Evolutionary conservation across 2,329 filamentous ascomycete genomes (phyloP).

Genomic region (Phialophora macrospora): DNA sequence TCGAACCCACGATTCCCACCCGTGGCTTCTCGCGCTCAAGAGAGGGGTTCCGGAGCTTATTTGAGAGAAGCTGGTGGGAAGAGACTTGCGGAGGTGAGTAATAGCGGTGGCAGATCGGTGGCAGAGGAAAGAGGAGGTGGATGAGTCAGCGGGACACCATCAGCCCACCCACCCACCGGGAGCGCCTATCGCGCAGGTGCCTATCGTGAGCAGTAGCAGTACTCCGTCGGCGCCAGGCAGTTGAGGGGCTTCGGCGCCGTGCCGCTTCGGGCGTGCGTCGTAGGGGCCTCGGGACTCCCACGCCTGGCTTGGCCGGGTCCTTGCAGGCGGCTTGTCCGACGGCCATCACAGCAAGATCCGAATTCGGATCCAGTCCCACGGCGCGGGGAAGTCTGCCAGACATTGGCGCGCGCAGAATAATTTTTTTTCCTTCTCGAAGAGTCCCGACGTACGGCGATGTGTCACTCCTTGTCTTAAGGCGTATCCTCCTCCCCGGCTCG

Average conservation of each 20-base stretch:
- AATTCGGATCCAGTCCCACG: not conserved
- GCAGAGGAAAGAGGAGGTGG: not conserved
- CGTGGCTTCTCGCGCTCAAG: not conserved
- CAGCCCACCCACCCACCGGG: no score
- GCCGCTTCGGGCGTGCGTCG: not conserved
- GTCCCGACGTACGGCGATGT: no score
- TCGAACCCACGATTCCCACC: not conserved
- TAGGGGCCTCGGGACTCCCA: not conserved
- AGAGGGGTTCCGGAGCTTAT: slow-evolving; percentile 6
- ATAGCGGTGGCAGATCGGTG: not conserved
- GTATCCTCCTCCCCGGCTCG: not conserved
- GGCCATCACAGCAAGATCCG: not conserved
- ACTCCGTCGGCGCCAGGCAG: no score
- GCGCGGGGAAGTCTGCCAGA: not conserved
- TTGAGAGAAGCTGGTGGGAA: not conserved
- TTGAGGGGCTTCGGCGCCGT: no score
- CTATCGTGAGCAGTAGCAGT: no score
- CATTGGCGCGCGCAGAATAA: not conserved
- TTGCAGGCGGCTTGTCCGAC: not conserved
- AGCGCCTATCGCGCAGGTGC: not conserved
- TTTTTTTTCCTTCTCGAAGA: slow-evolving; percentile 5
- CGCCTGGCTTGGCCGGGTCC: not conserved
- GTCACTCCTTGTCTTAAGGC: slow-evolving; percentile 3
- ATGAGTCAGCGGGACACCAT: not conserved
- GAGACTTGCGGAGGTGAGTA: not conserved